Conservation (phyloP, 2,329 filamentous ascomycete species). For the Coleophoma cylindrospora region DNA sequence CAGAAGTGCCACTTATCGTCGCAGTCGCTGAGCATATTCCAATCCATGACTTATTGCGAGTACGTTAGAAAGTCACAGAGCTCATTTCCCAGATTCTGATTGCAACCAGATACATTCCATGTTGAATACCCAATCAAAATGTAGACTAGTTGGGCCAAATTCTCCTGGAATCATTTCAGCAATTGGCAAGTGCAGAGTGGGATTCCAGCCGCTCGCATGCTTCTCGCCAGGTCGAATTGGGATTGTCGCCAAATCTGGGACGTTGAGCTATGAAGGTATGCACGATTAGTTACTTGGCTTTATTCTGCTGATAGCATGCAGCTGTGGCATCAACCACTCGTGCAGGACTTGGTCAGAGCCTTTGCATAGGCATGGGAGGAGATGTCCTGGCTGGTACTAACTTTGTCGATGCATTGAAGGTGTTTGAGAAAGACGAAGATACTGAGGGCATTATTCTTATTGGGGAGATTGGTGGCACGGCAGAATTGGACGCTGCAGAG, state of each 20-base stretch:
- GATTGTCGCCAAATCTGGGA: constrained; percentile 70
- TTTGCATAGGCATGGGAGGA: constrained; percentile 70
- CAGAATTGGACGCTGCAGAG: constrained; percentile 65
- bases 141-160: constrained; percentile 66
- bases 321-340: constrained; percentile 66
- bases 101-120: constrained; percentile 57
- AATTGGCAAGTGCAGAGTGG: constrained; percentile 63
- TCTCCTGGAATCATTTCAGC: constrained; percentile 71
- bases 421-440: constrained; percentile 60
- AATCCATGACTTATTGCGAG: constrained; percentile 65
- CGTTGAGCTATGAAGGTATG: constrained; percentile 61
- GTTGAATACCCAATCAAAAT: constrained; percentile 63
- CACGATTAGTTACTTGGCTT: not conserved
- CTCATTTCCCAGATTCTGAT: not conserved
- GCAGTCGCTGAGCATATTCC: constrained; percentile 73
- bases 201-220: constrained; percentile 72
- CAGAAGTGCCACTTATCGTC: constrained; percentile 70
- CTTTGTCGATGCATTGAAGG: constrained; percentile 62
- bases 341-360: constrained; percentile 65
- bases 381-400: constrained; percentile 70
- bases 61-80: constrained; percentile 27
- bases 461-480: constrained; percentile 62
- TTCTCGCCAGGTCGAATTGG: constrained; percentile 65
- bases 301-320: constrained; percentile 9
- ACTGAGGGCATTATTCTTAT: constrained; percentile 65